Base-by-base conservation (phyloP, 306 rosid genomes). In the Chamaecrista fasciculata region DNA sequence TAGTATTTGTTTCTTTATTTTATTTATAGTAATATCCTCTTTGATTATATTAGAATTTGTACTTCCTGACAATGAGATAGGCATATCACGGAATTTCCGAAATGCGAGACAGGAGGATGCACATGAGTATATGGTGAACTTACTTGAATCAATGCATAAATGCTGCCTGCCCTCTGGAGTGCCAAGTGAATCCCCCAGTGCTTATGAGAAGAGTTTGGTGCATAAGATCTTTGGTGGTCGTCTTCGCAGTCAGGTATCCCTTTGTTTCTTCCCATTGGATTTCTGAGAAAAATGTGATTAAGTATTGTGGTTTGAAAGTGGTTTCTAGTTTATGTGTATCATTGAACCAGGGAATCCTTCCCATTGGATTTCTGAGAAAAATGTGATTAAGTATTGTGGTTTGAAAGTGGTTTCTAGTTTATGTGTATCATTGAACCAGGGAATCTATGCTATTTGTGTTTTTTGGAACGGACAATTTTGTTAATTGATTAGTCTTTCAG, bases 71-170 rank as follows among this genome's bases (percentile, higher is more conserved):
- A 69, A 36, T 51, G 15, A 68, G 76, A 76, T 76, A 53, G 99
- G 96, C 68, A 89, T 95, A 79, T 95, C 99, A 49, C 79, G 99
- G 33, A 91, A 87, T 81, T 95, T 95, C 43, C 81, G 86, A 20
- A 88, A 83, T 73, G 82, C 91, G 11, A 89, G 99, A 79, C 99
- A 95, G 72, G 99, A 95, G 74, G 97, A 95, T 89, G 99, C 99
- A 16, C 97, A 95, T 36, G 99, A 95, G 72, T 95, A 91, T 88
- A 95, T 95, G 99, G 99, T 95, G 31, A 91, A 95, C 82, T 87
- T 95, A 84, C 91, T 95, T 66, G 99, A 95, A 74, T 91, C 92
- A 7, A 91, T 95, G 99, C 99, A 95, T 80, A 87, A 86, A 76
- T 95, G 99, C 73, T 95, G 99, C 78, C 77, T 91, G 24, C 99